A percentile compares a stretch with the other conserved stretches of the same genome.
These are phyloP conservation scores for Fremontodendron californicum DNA, from an alignment of 345 rosid species.

Conservation along the genomic window DNA sequence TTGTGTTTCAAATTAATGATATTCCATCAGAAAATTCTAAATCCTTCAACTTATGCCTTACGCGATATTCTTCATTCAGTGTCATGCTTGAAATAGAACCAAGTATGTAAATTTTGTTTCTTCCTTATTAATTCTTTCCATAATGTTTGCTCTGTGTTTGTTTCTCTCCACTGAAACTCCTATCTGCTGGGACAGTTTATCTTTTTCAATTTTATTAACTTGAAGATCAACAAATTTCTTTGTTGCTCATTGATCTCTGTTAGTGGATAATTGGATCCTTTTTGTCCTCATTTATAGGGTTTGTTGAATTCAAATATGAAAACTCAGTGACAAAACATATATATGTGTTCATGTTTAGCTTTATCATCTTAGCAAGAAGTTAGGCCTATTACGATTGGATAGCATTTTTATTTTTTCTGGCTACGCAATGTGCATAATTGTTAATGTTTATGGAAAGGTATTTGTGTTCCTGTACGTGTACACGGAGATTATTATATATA, in stretches of 20 bases:
- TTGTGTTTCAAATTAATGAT: background rate
- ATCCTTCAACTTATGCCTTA: background rate
- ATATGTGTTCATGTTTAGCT: background rate
- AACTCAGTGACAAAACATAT: background rate
- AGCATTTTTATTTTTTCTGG: background rate
- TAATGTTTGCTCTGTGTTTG: background rate
- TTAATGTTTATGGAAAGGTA: background rate
- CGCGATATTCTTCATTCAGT: background rate
- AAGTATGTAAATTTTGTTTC: background rate
- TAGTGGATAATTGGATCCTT: background rate
- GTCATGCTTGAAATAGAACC: background rate
- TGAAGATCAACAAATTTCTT: background rate
- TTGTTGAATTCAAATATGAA: background rate
- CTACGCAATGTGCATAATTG: background rate
- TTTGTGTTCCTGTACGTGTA: background rate
- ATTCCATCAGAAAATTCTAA: background rate
- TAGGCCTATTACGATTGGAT: background rate
- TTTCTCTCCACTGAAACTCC: background rate
- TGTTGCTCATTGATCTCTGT: background rate
- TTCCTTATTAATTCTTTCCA: background rate
- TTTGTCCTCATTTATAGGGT: background rate
- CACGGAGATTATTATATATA: background rate
- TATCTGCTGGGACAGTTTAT: background rate
- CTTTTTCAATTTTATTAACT: background rate
- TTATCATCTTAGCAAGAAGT: background rate